These are phyloP conservation scores for Arxiozyma telluris DNA, from an alignment of 1,139 yeast genomes.

Conservation along the genomic window DNA sequence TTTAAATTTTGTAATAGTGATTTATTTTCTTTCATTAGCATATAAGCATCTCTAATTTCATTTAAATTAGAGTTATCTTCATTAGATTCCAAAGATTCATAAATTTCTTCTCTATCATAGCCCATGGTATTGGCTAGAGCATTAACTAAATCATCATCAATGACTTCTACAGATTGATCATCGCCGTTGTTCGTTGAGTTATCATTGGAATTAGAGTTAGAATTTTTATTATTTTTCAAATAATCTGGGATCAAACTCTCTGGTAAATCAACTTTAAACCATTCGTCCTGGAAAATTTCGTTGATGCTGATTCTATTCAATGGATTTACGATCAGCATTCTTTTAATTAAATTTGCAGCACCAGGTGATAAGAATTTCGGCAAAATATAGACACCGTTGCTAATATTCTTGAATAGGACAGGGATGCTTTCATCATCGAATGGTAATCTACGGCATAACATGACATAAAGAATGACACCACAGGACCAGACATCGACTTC, in stretches of 20 bases:
- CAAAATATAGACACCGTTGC: conserved; percentile 88
- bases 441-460: conserved; percentile 95
- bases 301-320: conserved; percentile 89
- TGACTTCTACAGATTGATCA: conserved; percentile 24
- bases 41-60: conserved; percentile 88
- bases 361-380: conserved; percentile 87
- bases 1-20: conserved; percentile 58
- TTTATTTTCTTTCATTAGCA: conserved; percentile 78
- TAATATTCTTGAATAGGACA: conserved; percentile 85
- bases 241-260: conserved; percentile 74
- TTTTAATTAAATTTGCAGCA: conserved; percentile 75
- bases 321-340: conserved; percentile 96
- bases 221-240: conserved; percentile 36
- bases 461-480: conserved; percentile 91
- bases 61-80: conserved; percentile 40
- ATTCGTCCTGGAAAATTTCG: conserved; percentile 89
- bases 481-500: conserved; percentile 99
- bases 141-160: conserved; percentile 72
- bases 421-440: conserved; percentile 98
- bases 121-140: conserved; percentile 88
- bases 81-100: conserved; percentile 53
- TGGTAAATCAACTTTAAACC: conserved; percentile 83
- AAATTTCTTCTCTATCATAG: conserved; percentile 77
- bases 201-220: conserved; percentile 14
- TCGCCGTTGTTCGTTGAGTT: conserved; percentile 9